phyloP scores from a whole-genome alignment of 2,329 filamentous ascomycete species.

The Microdochium trichocladiopsis region DNA sequence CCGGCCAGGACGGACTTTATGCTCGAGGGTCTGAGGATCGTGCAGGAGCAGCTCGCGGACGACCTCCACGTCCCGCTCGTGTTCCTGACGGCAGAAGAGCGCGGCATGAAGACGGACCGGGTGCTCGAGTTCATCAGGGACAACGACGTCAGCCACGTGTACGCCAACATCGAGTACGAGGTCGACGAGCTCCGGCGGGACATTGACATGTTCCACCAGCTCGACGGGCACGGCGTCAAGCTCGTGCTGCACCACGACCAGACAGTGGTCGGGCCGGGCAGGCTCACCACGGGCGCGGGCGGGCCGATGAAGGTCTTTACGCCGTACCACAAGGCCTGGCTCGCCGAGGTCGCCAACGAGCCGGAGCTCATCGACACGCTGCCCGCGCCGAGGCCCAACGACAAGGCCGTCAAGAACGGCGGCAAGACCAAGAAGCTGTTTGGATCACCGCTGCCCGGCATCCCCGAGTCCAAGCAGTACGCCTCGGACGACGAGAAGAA shows the following conservation, averaged over 20 bases:
- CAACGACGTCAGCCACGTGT: slow-evolving; percentile 12
- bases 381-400: slow-evolving; percentile 16
- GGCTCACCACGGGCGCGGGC: slow-evolving; percentile 9
- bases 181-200: slow-evolving; percentile 16
- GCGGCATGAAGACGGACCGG: slow-evolving; percentile 6
- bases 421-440: slow-evolving; percentile 12
- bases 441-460: slow-evolving; percentile 14
- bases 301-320: slow-evolving; percentile 15
- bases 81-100: slow-evolving; percentile 9
- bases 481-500: slow-evolving; percentile 18
- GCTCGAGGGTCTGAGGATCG: slow-evolving; percentile 9
- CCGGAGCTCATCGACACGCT: slow-evolving; percentile 37
- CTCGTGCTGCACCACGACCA: slow-evolving; percentile 13
- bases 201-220: slow-evolving; percentile 9
- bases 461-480: slow-evolving; percentile 22
- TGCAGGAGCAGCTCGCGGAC: slow-evolving; percentile 10
- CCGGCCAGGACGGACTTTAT: slow-evolving; percentile 14
- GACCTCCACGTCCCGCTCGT: slow-evolving; percentile 11
- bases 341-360: slow-evolving; percentile 33
- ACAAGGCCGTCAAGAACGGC: slow-evolving; percentile 7
- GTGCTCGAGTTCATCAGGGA: slow-evolving; percentile 9
- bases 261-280: slow-evolving; percentile 11
- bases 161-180: slow-evolving; percentile 16
- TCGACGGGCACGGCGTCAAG: slow-evolving; percentile 1
- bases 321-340: slow-evolving; percentile 16